phyloP scores from a whole-genome alignment of 495 filamentous ascomycete species.

The Pyrenopolyporus hunteri region DNA sequence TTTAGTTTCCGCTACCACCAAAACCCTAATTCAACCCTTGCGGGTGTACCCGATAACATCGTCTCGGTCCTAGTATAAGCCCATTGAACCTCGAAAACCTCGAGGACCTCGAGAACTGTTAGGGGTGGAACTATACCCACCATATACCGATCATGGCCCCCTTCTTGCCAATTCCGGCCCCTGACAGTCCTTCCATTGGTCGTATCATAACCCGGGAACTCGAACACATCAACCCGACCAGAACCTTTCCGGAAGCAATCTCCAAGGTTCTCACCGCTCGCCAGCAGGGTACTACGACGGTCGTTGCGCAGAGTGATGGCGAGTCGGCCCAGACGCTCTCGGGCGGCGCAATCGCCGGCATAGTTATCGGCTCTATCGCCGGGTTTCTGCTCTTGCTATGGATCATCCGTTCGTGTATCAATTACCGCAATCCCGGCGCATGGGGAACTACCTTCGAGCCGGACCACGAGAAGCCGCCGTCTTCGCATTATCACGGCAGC shows the following conservation, averaged over 20 bases:
- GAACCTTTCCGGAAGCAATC: slow-evolving; percentile 29
- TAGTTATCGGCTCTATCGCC: slow-evolving; percentile 64
- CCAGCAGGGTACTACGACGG: slow-evolving; percentile 34
- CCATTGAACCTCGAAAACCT: not conserved
- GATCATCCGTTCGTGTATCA: slow-evolving; percentile 54
- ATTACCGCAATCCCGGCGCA: slow-evolving; percentile 42
- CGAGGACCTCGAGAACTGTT: not conserved
- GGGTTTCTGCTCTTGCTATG: slow-evolving; percentile 61
- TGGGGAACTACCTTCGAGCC: slow-evolving; percentile 39
- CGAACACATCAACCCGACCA: slow-evolving; percentile 26
- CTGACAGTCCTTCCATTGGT: slow-evolving; percentile 10
- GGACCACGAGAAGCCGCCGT: slow-evolving; percentile 35
- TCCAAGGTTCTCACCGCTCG: slow-evolving; percentile 29
- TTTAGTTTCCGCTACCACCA: slow-evolving; percentile 17
- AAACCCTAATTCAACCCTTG: not conserved
- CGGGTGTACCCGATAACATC: not conserved
- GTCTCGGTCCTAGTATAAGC: not conserved
- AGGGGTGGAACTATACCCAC: not conserved
- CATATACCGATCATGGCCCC: slow-evolving; percentile 33
- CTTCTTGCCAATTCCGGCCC: slow-evolving; percentile 1
- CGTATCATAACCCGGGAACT: slow-evolving; percentile 16
- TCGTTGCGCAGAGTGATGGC: slow-evolving; percentile 37
- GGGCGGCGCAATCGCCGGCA: slow-evolving; percentile 64
- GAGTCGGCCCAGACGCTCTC: slow-evolving; percentile 48
- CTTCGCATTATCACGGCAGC: slow-evolving; percentile 13